Base-by-base conservation (phyloP, 2,329 filamentous ascomycete genomes). In the Geosmithia flava region DNA sequence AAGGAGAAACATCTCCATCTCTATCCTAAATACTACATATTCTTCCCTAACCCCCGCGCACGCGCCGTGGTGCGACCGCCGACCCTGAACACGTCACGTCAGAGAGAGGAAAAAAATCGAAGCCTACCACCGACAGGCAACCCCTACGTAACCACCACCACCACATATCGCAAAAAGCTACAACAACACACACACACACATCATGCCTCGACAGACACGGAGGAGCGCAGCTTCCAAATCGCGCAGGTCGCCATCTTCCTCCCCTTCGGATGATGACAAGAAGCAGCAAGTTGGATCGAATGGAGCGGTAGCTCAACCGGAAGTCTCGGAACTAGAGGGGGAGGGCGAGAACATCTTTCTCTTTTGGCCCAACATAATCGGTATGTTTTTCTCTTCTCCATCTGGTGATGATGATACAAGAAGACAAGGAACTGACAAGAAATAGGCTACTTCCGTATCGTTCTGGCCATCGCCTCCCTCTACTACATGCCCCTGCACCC, bases 401-500 rank as follows among this genome's bases (percentile, higher is more conserved):
- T 48, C 23, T 37, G 10, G 4, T 30, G 27, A 6, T 20, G 3
- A 3, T 20, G 17, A 19, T n/a, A n/a, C n/a, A n/a, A n/a, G n/a
- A n/a, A n/a, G n/a, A n/a, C n/a, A n/a, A n/a, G n/a, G n/a, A n/a
- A 5, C 41, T 43, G 19, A 47, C n/a, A 20, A 5, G 20, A 15
- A 17, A 11, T 54, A 89, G 86, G 86, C 55, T 91, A 91, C 66
- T 75, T 70, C 50, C 82, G 87, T 58, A 84, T 93, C 60, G 69
- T 91, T 53, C 78, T 91, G 55, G 89, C 90, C 57, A 71, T 96
- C 59, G 87, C 86, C 45, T 96, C 93, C 27, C 81, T 98, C 55
- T 95, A 97, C 72, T 98, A 96, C 73, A 98, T 98, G 93, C 91
- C 93, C 47, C 80, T 97, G 48, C 93, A 98, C 66, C 91, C 91